Conservation (phyloP, 345 rosid species). For the Aquilaria malaccensis region DNA sequence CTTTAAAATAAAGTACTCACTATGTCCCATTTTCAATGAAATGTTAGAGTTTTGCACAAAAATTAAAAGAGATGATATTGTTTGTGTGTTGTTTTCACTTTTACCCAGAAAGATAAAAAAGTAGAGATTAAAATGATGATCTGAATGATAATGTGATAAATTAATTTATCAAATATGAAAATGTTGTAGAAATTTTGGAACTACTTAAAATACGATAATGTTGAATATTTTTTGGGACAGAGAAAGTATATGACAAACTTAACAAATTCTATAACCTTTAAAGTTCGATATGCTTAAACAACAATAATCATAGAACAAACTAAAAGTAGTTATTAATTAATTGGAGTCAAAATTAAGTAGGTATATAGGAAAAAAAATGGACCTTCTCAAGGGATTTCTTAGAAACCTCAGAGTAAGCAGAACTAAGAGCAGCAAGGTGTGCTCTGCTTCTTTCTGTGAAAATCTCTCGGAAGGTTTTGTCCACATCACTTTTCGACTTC, state of each 20-base stretch:
- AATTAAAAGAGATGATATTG: too few species aligned
- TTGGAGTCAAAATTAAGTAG: background rate
- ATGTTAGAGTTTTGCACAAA: too few species aligned
- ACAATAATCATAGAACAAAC: background rate
- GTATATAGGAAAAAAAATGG: background rate
- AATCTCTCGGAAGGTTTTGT: conserved; percentile 33
- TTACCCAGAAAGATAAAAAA: too few species aligned
- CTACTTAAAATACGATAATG: background rate
- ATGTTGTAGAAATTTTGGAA: background rate
- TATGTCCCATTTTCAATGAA: too few species aligned
- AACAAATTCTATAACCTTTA: too few species aligned
- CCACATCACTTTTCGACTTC: conserved; percentile 36
- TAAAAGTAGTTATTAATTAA: too few species aligned
- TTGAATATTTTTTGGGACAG: background rate
- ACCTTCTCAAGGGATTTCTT: conserved; percentile 44
- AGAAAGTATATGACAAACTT: too few species aligned
- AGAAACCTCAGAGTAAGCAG: conserved; percentile 28
- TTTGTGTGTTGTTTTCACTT: too few species aligned
- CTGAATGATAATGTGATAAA: too few species aligned
- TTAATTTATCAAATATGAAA: too few species aligned
- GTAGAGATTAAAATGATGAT: too few species aligned
- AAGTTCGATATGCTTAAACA: background rate
- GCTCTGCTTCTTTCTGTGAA: conserved; percentile 58
- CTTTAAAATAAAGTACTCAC: too few species aligned
- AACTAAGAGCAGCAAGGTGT: conserved; percentile 42